Base-by-base conservation (phyloP, 169 alveolate genomes). In the Eimeria brunetti region DNA sequence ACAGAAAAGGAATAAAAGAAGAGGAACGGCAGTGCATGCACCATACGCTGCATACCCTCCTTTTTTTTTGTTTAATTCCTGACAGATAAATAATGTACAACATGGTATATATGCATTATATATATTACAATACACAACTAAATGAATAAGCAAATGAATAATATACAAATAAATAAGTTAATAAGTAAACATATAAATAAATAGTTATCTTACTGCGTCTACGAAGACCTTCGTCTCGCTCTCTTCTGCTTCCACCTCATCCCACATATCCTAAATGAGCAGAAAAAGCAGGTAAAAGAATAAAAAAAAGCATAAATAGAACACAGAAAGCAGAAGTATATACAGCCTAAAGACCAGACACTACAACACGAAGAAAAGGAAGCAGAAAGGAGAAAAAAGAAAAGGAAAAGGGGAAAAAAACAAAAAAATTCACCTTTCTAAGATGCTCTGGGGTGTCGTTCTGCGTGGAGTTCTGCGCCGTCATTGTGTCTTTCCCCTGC, bases 181-280 rank as follows among this genome's bases (percentile, higher is more conserved):
- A 56, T 56, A 56, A 56, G 18, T 56, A 56, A 56, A 56, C 18
- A 56, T 12, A 56, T 56, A 56, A 56, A 56, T 56, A 56, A 56
- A 56, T 56, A 56, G 44, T 41, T 69, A 6, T 8, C 67, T 81
- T 81, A 46, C 71, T 49, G 49, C 46, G 51, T 83, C 91, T 53
- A 83, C 91, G 36, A 83, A 83, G 33, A 83, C 91, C 75, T 83
- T 83, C 58, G 91, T 83, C 53, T 83, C 91, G 6, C n/a, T n/a
- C 56, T 51, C 91, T 27, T 62, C 75, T 16, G 20, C 75, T 30
- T 58, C 91, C 8, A 36, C 91, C n/a, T 41, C 71, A 12, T 83
- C 91, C 73, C 89, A 80, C 36, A 53, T 51, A 16, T 83, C 91
- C 91, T 83, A 56, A 51, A 49, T 27, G n/a, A 14, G 4, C 20